A percentile compares a stretch with the other conserved stretches of the same genome.
Conservation (phyloP, 2,329 filamentous ascomycete species). For the Trichoderma pleuroti region DNA sequence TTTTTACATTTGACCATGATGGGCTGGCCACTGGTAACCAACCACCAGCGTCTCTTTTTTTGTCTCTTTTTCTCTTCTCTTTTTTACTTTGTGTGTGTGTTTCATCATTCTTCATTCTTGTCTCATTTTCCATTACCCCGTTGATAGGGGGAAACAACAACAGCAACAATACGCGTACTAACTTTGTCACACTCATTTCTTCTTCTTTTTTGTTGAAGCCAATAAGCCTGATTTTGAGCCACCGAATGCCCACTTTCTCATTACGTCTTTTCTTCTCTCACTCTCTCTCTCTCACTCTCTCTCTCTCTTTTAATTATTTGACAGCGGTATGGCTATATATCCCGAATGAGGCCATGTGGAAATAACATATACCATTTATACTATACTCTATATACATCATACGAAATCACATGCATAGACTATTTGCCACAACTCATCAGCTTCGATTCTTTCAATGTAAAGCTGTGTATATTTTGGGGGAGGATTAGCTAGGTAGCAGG, state of each 20-base stretch:
- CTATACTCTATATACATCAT: neutral
- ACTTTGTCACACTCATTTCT: neutral
- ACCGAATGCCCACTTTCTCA: neutral
- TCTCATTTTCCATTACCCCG: neutral
- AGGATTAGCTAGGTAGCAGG: neutral
- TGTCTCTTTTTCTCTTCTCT: neutral
- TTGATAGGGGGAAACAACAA: neutral
- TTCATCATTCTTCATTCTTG: neutral
- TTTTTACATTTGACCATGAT: constrained; percentile 5
- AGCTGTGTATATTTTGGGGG: neutral
- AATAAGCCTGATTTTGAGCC: neutral
- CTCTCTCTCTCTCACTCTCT: no score
- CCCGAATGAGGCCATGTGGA: constrained; percentile 11
- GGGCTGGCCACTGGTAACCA: neutral
- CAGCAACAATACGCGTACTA: neutral
- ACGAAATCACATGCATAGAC: neutral
- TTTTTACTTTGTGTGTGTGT: neutral
- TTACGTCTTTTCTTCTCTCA: neutral
- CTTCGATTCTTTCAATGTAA: no score
- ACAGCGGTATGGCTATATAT: constrained; percentile 5
- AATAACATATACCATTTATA: neutral
- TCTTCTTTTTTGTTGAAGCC: neutral
- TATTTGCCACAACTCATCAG: neutral
- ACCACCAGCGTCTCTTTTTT: neutral
- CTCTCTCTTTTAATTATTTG: neutral